These are phyloP conservation scores for Delonix regia DNA, from an alignment of 306 rosid species.

Conservation along the genomic window DNA sequence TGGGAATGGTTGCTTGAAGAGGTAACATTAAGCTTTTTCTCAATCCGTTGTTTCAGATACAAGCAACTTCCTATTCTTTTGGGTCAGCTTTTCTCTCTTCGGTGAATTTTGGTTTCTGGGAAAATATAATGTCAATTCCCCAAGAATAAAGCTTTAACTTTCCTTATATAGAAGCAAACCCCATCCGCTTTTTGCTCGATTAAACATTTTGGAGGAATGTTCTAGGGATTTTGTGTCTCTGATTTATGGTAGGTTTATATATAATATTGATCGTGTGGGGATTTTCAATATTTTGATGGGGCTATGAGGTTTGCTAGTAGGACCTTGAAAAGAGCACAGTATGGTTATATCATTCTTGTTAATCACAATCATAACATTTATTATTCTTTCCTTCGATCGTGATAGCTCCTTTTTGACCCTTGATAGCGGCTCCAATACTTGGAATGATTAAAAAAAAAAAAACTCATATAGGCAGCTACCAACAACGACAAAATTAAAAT, in stretches of 20 bases:
- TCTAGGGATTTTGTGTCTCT: slow-evolving; percentile 30
- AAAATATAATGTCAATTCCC: slow-evolving; percentile 46
- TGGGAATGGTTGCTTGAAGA: slow-evolving; percentile 74
- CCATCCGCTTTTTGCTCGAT: slow-evolving; percentile 42
- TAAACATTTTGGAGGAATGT: slow-evolving; percentile 32
- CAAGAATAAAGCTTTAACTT: slow-evolving; percentile 60
- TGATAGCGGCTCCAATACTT: not conserved
- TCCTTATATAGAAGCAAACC: slow-evolving; percentile 73
- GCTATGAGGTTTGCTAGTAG: not conserved
- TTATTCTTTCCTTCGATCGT: slow-evolving; percentile 34
- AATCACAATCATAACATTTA: slow-evolving; percentile 35
- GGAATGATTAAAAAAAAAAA: not conserved
- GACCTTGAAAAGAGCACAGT: slow-evolving; percentile 9
- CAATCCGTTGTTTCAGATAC: slow-evolving; percentile 83
- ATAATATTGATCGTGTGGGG: not conserved
- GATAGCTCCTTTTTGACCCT: slow-evolving; percentile 28
- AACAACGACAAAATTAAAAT: not conserved
- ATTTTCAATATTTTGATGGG: slow-evolving; percentile 16
- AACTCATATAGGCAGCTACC: not conserved
- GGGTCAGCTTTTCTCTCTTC: slow-evolving; percentile 46
- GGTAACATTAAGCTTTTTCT: slow-evolving; percentile 59
- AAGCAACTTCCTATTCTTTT: slow-evolving; percentile 78
- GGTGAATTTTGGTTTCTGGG: slow-evolving; percentile 37
- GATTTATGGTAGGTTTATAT: slow-evolving; percentile 24
- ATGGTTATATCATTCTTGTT: slow-evolving; percentile 7